These are phyloP conservation scores for Alisma plantagoaquatica DNA, from an alignment of 106 monocot genomes.

Conservation along the genomic window DNA sequence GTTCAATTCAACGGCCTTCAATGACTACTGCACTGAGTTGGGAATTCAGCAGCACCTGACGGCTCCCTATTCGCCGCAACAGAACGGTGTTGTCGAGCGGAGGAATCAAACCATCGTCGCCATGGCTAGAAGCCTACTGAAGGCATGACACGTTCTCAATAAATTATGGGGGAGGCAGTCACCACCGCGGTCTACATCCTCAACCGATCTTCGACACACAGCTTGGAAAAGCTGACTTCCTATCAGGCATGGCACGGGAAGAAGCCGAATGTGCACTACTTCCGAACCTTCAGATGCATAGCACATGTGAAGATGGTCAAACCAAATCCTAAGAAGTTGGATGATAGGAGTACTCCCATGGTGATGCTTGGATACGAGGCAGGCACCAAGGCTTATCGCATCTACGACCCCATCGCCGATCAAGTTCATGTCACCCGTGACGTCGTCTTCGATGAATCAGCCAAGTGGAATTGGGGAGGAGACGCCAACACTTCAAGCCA, in stretches of 20 bases:
- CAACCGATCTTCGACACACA: constrained; percentile 11
- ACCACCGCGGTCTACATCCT: constrained; percentile 4
- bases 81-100: constrained; percentile 22
- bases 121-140: constrained; percentile 8
- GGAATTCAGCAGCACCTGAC: constrained; percentile 10
- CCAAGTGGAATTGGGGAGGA: not conserved
- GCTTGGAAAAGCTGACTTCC: constrained; percentile 3
- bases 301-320: constrained; percentile 2
- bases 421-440: constrained; percentile 1
- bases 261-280: constrained; percentile 7
- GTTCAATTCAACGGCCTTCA: constrained; percentile 11
- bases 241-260: constrained; percentile 8
- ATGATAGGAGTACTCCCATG: constrained; percentile 2
- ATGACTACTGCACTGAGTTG: not conserved
- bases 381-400: constrained; percentile 6
- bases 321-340: constrained; percentile 7
- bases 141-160: not conserved
- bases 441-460: constrained; percentile 1
- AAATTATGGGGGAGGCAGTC: constrained; percentile 17
- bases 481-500: no score
- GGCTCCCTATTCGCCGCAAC: constrained; percentile 15
- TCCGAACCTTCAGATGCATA: constrained; percentile 16
- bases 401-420: not conserved
- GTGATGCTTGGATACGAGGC: constrained; percentile 1
- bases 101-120: constrained; percentile 12